Conservation (phyloP, 352 stramenopile genomes). For the Globisporangium echinulatum region DNA sequence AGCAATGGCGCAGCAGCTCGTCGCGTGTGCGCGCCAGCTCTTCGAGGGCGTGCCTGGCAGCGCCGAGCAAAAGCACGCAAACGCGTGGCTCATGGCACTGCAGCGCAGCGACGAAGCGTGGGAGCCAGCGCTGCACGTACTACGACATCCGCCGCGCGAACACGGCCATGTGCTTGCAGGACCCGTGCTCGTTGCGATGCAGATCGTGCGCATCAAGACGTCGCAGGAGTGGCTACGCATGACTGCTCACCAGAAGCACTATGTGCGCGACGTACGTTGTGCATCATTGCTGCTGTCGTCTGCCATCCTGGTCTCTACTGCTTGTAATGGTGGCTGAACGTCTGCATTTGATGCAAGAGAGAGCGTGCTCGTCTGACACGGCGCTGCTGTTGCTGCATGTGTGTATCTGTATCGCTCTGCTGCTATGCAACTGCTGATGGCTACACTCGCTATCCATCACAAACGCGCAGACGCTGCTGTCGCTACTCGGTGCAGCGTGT, state of each 20-base stretch:
- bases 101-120: slow-evolving; percentile 53
- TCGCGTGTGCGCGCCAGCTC: slow-evolving; percentile 50
- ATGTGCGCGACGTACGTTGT: slow-evolving; percentile 36
- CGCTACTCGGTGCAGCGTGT: slow-evolving; percentile 31
- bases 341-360: background rate
- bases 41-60: slow-evolving; percentile 59
- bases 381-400: background rate
- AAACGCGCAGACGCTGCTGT: slow-evolving; percentile 31
- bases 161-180: slow-evolving; percentile 14
- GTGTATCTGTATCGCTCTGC: background rate
- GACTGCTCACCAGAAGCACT: slow-evolving; percentile 23
- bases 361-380: background rate
- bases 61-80: slow-evolving; percentile 42
- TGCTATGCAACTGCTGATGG: slow-evolving; percentile 7
- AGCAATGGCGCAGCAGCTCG: slow-evolving; percentile 38
- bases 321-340: background rate
- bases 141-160: slow-evolving; percentile 26
- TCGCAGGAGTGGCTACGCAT: slow-evolving; percentile 39
- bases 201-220: slow-evolving; percentile 67
- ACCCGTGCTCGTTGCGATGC: slow-evolving; percentile 55
- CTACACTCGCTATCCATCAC: slow-evolving; percentile 4
- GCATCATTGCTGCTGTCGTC: background rate
- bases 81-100: slow-evolving; percentile 64
- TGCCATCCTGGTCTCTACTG: background rate
- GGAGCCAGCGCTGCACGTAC: slow-evolving; percentile 44